phyloP scores from a whole-genome alignment of 805 yeast genomes.

The Saccharomycopsis oosterbeekiorum region DNA sequence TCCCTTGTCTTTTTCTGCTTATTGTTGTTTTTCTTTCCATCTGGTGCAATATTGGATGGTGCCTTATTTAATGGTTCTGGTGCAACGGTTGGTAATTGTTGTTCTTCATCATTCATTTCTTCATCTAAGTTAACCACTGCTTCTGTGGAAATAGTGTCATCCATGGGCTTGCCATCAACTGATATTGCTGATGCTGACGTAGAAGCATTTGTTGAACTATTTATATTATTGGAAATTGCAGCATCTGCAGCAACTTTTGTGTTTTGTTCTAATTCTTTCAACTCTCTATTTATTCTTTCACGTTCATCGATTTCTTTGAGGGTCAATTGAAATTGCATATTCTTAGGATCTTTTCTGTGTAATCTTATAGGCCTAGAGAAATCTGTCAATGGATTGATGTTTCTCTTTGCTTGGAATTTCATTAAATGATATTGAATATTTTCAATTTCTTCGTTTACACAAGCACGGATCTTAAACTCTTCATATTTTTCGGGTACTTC shows the following conservation, averaged over 20 bases:
- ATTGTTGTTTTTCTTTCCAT: conserved; percentile 36
- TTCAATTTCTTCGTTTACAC: conserved; percentile 59
- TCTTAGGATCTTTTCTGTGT: conserved; percentile 90
- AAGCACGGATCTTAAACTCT: conserved; percentile 54
- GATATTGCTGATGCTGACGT: neutral
- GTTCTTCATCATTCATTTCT: conserved; percentile 17
- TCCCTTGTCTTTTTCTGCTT: conserved; percentile 78
- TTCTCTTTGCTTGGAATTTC: conserved; percentile 65
- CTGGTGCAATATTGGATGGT: conserved; percentile 24
- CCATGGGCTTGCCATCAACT: neutral
- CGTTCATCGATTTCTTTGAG: conserved; percentile 58
- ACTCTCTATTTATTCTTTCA: conserved; percentile 31
- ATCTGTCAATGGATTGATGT: conserved; percentile 59
- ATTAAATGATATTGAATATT: conserved; percentile 71
- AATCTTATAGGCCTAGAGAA: conserved; percentile 78
- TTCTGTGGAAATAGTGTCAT: neutral
- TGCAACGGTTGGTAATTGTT: conserved; percentile 16
- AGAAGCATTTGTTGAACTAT: neutral
- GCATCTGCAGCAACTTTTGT: conserved; percentile 20
- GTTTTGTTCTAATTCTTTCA: conserved; percentile 20
- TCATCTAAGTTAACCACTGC: conserved; percentile 21
- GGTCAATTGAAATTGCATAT: conserved; percentile 77
- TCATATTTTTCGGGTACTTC: conserved; percentile 3
- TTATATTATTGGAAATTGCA: conserved; percentile 9
- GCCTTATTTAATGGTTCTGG: conserved; percentile 16